Conservation (phyloP, 2,329 filamentous ascomycete species). For the Cladosporium oxysporum region DNA sequence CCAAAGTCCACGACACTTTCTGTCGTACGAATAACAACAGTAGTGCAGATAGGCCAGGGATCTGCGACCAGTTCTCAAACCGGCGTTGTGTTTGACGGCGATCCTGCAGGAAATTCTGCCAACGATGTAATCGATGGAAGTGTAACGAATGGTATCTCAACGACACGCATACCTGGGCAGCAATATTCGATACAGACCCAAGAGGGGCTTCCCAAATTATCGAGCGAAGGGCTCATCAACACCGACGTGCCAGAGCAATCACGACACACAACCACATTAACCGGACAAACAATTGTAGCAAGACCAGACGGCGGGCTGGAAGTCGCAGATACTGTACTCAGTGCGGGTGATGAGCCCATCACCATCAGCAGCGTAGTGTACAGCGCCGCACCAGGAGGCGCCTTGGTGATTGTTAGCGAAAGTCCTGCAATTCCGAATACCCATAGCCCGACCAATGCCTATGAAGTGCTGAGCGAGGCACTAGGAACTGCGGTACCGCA, state of each 20-base stretch:
- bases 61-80: background rate
- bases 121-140: background rate
- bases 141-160: background rate
- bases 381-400: background rate
- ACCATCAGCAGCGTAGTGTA: background rate
- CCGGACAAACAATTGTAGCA: background rate
- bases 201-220: background rate
- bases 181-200: background rate
- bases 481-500: background rate
- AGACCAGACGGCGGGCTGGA: background rate
- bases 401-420: background rate
- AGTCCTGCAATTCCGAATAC: background rate
- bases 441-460: conserved; percentile 6
- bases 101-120: background rate
- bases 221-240: too few relatives aligned
- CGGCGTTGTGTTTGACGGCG: background rate
- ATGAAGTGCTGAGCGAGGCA: conserved; percentile 9
- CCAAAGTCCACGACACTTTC: background rate
- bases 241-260: background rate
- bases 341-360: background rate
- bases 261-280: background rate
- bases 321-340: background rate
- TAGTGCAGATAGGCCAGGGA: background rate
- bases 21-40: background rate
- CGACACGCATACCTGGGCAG: background rate